Percentiles rank a stretch among this genome's conserved stretches.
These are phyloP conservation scores for Ogataea degrootiae DNA, from an alignment of 805 yeast genomes.

Conservation along the genomic window DNA sequence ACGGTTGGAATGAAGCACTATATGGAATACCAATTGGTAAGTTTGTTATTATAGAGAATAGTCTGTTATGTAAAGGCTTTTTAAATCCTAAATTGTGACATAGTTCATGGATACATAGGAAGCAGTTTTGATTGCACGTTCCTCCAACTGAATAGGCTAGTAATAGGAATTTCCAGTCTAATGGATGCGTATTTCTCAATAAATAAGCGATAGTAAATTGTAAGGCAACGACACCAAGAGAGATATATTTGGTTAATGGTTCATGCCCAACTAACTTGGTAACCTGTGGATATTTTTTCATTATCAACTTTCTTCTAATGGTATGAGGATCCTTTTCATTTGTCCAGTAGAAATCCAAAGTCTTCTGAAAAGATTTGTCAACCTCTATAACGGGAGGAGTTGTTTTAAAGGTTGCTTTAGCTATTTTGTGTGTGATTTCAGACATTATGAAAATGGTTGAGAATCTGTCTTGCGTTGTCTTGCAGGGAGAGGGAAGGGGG, in stretches of 20 bases:
- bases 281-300: constrained; percentile 74
- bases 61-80: constrained; percentile 68
- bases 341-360: constrained; percentile 76
- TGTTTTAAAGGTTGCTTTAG: constrained; percentile 16
- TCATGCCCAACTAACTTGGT: constrained; percentile 80
- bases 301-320: constrained; percentile 63
- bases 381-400: constrained; percentile 23
- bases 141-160: constrained; percentile 81
- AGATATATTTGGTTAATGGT: constrained; percentile 77
- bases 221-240: constrained; percentile 56
- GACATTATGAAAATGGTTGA: constrained; percentile 8
- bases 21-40: constrained; percentile 89
- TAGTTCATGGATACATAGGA: constrained; percentile 84
- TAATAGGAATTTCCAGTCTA: constrained; percentile 49
- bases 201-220: constrained; percentile 64
- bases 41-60: constrained; percentile 73
- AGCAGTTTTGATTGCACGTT: constrained; percentile 77
- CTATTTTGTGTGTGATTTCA: constrained; percentile 14
- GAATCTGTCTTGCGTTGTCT: no score
- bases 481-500: no score
- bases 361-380: constrained; percentile 13
- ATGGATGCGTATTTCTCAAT: constrained; percentile 50
- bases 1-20: constrained; percentile 83
- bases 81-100: constrained; percentile 82
- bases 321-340: constrained; percentile 78